Percentiles rank a stretch among this genome's conserved stretches.
Evolutionary conservation across 2,329 filamentous ascomycete species (phyloP).

Genomic region (Colletotrichum sp.): DNA sequence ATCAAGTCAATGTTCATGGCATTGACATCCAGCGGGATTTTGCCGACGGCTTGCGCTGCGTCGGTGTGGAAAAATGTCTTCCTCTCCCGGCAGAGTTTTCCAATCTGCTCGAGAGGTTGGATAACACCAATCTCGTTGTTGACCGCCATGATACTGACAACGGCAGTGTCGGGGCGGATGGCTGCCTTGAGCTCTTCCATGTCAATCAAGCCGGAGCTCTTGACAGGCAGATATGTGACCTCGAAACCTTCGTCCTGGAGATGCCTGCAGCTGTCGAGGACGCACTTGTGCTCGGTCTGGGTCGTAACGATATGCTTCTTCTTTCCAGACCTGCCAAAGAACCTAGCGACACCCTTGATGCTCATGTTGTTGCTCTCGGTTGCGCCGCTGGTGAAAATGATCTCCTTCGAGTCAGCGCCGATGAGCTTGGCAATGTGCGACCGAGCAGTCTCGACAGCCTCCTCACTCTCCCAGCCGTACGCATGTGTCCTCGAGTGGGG

Average conservation of each 20-base stretch:
- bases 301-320: constrained; percentile 98
- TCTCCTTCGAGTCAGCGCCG: constrained; percentile 95
- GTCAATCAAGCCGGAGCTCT: constrained; percentile 83
- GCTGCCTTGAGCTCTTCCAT: constrained; percentile 86
- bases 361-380: constrained; percentile 99
- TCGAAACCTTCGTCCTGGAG: constrained; percentile 96
- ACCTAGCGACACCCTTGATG: constrained; percentile 95
- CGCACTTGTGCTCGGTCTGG: constrained; percentile 99
- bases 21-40: constrained; percentile 96
- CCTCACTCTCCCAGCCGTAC: constrained; percentile 98
- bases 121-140: constrained; percentile 99
- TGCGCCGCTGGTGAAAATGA: constrained; percentile 97
- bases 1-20: constrained; percentile 98
- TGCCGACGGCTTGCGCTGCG: constrained; percentile 95
- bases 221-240: constrained; percentile 94
- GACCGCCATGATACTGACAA: constrained; percentile 98
- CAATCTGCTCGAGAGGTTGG: constrained; percentile 92
- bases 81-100: constrained; percentile 85
- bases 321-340: constrained; percentile 91
- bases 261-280: constrained; percentile 95
- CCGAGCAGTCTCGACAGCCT: constrained; percentile 87
- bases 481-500: constrained; percentile 97
- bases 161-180: constrained; percentile 86
- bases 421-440: constrained; percentile 85
- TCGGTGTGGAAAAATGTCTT: constrained; percentile 99